A percentile compares a stretch with the other conserved stretches of the same genome.
Evolutionary conservation across 352 stramenopile species (phyloP).

Genomic region (Aphanomyces euteiches): DNA sequence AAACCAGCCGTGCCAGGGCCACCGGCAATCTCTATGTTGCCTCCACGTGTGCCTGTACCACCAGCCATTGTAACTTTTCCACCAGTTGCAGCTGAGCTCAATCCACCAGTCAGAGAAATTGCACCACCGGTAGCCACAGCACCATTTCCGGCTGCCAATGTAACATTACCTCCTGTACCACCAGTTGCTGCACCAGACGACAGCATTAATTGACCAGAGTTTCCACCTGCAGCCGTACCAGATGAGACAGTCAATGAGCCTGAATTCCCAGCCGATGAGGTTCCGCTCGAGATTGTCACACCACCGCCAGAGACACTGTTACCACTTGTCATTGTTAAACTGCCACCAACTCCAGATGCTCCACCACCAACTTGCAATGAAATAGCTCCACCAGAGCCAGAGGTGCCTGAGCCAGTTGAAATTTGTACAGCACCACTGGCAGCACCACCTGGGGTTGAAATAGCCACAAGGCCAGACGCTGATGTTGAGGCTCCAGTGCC

Average conservation of each 20-base stretch:
- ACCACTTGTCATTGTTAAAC: constrained; percentile 34
- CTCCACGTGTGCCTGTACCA: constrained; percentile 27
- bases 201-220: constrained; percentile 16
- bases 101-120: constrained; percentile 29
- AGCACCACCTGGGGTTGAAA: constrained; percentile 31
- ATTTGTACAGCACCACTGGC: constrained; percentile 32
- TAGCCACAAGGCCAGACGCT: constrained; percentile 28
- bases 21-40: constrained; percentile 25
- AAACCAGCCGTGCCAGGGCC: constrained; percentile 20
- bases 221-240: constrained; percentile 26
- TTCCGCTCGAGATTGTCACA: constrained; percentile 10
- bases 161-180: constrained; percentile 29
- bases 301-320: constrained; percentile 15
- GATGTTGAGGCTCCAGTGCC: constrained; percentile 14
- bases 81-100: constrained; percentile 16
- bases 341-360: constrained; percentile 33
- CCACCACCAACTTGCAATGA: constrained; percentile 36
- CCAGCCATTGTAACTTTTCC: constrained; percentile 25
- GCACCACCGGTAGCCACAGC: constrained; percentile 21
- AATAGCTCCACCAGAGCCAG: constrained; percentile 35
- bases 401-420: constrained; percentile 28
- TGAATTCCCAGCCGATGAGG: constrained; percentile 19
- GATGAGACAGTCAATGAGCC: neutral
- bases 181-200: constrained; percentile 22
- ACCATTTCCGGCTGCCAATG: constrained; percentile 23